Percentiles rank a stretch among this genome's conserved stretches.
Evolutionary conservation across 2,329 filamentous ascomycete genomes (phyloP).

Genomic region (Whalleya microplaca): DNA sequence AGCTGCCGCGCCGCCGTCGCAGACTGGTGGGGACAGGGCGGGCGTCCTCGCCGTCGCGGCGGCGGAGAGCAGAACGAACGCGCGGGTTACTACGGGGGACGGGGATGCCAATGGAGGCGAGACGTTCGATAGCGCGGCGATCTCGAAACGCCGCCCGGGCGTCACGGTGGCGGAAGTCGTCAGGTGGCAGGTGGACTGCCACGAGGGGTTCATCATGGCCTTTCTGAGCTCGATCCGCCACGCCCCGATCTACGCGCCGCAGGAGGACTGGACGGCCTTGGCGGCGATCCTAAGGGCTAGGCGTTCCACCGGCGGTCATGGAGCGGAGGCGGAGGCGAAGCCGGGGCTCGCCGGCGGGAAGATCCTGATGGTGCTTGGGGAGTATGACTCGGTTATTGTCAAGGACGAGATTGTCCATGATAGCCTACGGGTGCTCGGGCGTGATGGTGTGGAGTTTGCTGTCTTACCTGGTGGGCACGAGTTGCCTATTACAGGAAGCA

Average conservation of each 20-base stretch:
- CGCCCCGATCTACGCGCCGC: slow-evolving; percentile 69
- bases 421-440: slow-evolving; percentile 58
- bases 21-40: neutral
- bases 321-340: slow-evolving; percentile 34
- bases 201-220: slow-evolving; percentile 69
- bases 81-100: slow-evolving; percentile 36
- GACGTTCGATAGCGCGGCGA: slow-evolving; percentile 49
- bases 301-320: neutral
- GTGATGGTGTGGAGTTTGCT: slow-evolving; percentile 58
- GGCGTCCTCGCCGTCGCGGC: slow-evolving; percentile 24
- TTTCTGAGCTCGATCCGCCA: slow-evolving; percentile 73
- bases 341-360: slow-evolving; percentile 48
- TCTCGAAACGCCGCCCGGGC: slow-evolving; percentile 55
- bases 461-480: slow-evolving; percentile 70
- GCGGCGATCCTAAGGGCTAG: slow-evolving; percentile 46
- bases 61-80: slow-evolving; percentile 27
- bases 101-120: slow-evolving; percentile 42
- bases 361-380: slow-evolving; percentile 68
- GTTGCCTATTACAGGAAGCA: slow-evolving; percentile 64
- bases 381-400: slow-evolving; percentile 69
- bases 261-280: slow-evolving; percentile 64
- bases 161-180: slow-evolving; percentile 67
- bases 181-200: slow-evolving; percentile 69
- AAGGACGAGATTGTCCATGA: slow-evolving; percentile 67
- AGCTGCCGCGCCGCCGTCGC: neutral